These are phyloP conservation scores for Fraxinus excelsior DNA, from an alignment of 257 asterid genomes.

Conservation along the genomic window DNA sequence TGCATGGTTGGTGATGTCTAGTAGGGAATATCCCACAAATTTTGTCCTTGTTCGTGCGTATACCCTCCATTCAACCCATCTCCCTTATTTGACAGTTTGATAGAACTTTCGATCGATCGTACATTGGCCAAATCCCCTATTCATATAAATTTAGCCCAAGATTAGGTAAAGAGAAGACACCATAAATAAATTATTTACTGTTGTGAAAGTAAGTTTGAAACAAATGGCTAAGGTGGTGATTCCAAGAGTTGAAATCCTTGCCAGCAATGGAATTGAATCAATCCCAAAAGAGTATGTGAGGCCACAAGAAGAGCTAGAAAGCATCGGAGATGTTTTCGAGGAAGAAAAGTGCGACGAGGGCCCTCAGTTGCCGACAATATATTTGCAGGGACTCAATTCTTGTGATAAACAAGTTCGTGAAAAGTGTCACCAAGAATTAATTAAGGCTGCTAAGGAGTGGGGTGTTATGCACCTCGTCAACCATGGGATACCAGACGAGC, in stretches of 20 bases:
- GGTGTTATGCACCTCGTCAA: conserved; percentile 89
- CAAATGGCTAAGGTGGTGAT: conserved; percentile 23
- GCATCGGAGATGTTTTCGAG: conserved; percentile 60
- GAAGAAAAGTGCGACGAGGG: conserved; percentile 56
- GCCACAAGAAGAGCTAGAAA: conserved; percentile 61
- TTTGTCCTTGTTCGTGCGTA: not conserved
- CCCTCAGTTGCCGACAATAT: conserved; percentile 64
- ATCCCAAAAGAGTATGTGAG: conserved; percentile 84
- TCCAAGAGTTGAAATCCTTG: conserved; percentile 61
- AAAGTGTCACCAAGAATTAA: conserved; percentile 57
- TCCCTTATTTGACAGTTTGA: not conserved
- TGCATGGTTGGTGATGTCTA: not conserved
- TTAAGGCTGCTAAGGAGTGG: conserved; percentile 80
- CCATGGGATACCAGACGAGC: conserved; percentile 64
- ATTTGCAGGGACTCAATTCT: conserved; percentile 46
- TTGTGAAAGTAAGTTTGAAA: not conserved
- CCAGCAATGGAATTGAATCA: conserved; percentile 53
- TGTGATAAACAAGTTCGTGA: conserved; percentile 39
- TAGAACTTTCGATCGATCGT: not conserved
- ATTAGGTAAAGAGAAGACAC: not conserved
- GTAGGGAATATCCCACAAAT: not conserved
- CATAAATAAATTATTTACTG: not conserved
- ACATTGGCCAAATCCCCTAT: not conserved
- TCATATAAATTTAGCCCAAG: not conserved
- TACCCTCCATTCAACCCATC: not conserved